Percentiles rank a stretch among this genome's conserved stretches.
These are phyloP conservation scores for Neurospora terricola DNA, from an alignment of 495 filamentous ascomycete species.

Conservation along the genomic window DNA sequence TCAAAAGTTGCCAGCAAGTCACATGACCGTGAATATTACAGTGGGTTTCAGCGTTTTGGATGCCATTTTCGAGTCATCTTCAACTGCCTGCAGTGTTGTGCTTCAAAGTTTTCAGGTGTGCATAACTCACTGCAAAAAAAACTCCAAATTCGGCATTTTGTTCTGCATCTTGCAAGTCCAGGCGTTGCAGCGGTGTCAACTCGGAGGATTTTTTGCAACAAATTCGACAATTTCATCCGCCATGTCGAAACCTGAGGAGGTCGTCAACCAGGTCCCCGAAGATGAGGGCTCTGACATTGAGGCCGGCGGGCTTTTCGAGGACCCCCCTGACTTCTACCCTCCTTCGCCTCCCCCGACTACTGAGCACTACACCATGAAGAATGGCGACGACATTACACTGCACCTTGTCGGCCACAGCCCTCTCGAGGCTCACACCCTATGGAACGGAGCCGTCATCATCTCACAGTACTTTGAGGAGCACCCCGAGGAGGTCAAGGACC, in stretches of 20 bases:
- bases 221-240: not conserved
- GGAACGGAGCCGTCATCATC: conserved; percentile 74
- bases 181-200: not conserved
- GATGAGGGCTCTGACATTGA: conserved; percentile 1
- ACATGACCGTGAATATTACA: not conserved
- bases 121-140: not conserved
- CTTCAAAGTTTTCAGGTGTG: not conserved
- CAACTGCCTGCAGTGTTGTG: not conserved
- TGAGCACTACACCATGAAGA: conserved; percentile 45
- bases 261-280: not conserved
- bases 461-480: conserved; percentile 66
- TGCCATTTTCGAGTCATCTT: not conserved
- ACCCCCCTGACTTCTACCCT: conserved; percentile 68
- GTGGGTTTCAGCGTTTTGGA: not conserved
- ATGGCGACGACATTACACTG: conserved; percentile 54
- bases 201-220: not conserved
- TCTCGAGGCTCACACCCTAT: conserved; percentile 83
- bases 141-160: not conserved
- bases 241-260: not conserved
- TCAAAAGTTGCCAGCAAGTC: not conserved
- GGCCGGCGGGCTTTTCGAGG: conserved; percentile 52
- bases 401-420: conserved; percentile 84
- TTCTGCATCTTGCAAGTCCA: not conserved
- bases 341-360: conserved; percentile 59
- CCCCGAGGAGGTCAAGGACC: conserved; percentile 45